Base-by-base conservation (phyloP, 371 early-diverging fungal species). In the Syncephalastrum monosporum region DNA sequence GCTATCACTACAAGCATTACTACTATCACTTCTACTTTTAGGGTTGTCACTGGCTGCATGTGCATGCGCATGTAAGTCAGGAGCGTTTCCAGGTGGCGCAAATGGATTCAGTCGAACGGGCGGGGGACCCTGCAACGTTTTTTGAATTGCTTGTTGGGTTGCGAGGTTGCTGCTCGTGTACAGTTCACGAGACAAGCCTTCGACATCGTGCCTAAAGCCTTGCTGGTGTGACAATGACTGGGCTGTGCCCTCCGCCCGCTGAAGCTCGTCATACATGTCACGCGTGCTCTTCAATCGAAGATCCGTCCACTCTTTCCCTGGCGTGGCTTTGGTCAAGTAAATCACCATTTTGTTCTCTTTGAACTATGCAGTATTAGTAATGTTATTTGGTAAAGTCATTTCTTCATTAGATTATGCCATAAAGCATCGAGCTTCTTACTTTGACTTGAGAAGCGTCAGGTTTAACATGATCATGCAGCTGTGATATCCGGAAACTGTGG, bases 271-370 rank as follows among this genome's bases (percentile, higher is more conserved):
- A 42, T 65, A 69, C 46, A 60, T 50, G 13, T 69, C 65, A 13
- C 63, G 46, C 2, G 63, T 65, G 7, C 29, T 56, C 48, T 65
- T 65, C 5, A 59, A 47, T 2, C 70, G 62, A 15, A 69, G 45
- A 2, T 69, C 65, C 14, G 50, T 47, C 70, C 70, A 69, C 16
- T 60, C 42, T 50, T 50, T 63, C 14, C 63, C 70, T 16, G 45
- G 38, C 4, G 62, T 59, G 23, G 46, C 48, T 49, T 69, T 69
- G n/a, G 44, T 38, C n/a, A 69, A 42, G 50, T 55, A 57, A n/a
- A 69, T 54, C 12, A 63, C 53, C 6, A 69, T 29, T 25, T 62
- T 55, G 33, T 56, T 24, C 8, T 59, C 44, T 38, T 69, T 69
- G 48, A 63, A 24, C 65, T 69, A 24, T n/a, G 55, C 16, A 45